Evolutionary conservation across 2,329 filamentous ascomycete species (phyloP).

Genomic region (Fusarium sp.): DNA sequence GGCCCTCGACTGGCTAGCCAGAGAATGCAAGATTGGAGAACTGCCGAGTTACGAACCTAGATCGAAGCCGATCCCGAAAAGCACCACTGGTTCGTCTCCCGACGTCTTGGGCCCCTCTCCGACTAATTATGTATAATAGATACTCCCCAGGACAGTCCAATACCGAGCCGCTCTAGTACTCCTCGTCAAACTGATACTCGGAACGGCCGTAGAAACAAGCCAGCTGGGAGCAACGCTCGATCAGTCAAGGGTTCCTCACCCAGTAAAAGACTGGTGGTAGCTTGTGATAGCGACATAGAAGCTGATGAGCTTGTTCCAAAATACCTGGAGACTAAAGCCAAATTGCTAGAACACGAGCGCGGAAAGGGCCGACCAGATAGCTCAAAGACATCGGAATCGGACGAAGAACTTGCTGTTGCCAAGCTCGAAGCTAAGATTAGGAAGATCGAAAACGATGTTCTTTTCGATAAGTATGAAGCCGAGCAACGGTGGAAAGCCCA

Average conservation of each 20-base stretch:
- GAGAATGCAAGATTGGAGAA: constrained; percentile 75
- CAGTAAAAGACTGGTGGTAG: constrained; percentile 56
- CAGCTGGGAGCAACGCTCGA: constrained; percentile 40
- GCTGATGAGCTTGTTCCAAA: constrained; percentile 78
- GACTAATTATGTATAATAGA: constrained; percentile 47
- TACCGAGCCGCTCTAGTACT: constrained; percentile 61
- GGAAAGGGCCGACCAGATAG: constrained; percentile 27
- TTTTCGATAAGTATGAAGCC: constrained; percentile 76
- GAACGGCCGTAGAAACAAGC: constrained; percentile 48
- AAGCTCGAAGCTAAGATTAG: constrained; percentile 79
- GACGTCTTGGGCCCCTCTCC: not conserved
- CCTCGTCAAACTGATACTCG: constrained; percentile 51
- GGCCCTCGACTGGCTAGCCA: constrained; percentile 88
- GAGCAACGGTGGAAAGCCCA: constrained; percentile 72
- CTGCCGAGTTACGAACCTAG: constrained; percentile 74
- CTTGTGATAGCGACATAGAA: constrained; percentile 76
- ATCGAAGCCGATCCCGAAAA: constrained; percentile 51
- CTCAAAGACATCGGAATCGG: constrained; percentile 28
- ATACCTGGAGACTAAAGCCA: constrained; percentile 80
- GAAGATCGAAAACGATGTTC: constrained; percentile 79
- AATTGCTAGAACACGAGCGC: constrained; percentile 70
- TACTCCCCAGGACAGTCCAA: constrained; percentile 60
- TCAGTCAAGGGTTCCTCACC: constrained; percentile 40
- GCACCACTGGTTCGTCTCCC: constrained; percentile 42
- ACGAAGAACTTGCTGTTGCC: constrained; percentile 60